Evolutionary conservation across 2,329 filamentous ascomycete species (phyloP), one percentile per base, ranked within the genome.

Genomic region (Hypocreales sp.): DNA sequence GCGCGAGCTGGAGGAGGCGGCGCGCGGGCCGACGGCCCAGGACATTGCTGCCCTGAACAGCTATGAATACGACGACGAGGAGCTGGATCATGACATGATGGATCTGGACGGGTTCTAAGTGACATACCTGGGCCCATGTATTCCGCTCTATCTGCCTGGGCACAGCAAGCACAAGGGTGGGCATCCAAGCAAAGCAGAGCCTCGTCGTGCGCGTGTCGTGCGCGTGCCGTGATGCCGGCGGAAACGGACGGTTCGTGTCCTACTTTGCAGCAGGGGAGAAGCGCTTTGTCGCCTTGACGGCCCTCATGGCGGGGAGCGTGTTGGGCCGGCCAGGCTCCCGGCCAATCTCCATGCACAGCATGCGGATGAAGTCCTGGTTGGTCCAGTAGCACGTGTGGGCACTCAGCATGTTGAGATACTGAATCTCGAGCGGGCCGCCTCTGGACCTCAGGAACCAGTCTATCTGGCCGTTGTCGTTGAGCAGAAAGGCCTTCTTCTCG

Each of bases 391-490:
- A 87, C 30, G 81, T 84, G 51, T 98, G 90, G 7, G 90, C 90
- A 31, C 83, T 81, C 29, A 98, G 57, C 90, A 98, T 98, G 39
- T 92, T 94, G 20, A 95, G 55, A 47, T 98, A 98, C 53, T 95
- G 86, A 15, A 94, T 84, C 51, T 93, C 90, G 20, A 98, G 59
- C 4, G 86, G 78, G 0, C 90, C 90, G 2, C 81, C 79, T 1
- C 83, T 80, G 7, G 82, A 84, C 26, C 73, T 73, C 26, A 98
- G 58, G 41, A 78, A 92, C 52, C 73, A 98, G 48, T 98, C 90
- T 22, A 98, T 76, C 53, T 98, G 90, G 0, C 86, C 87, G 38
- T 95, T 95, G 42, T 98, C 90, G 40, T 98, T 98, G 4, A 98
- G 67, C 7, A 93, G 51, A 34, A 74, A 77, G 37, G 86, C 84